phyloP scores from a whole-genome alignment of 1,284 basidiomycete genomes.

The Boletus smithii region DNA sequence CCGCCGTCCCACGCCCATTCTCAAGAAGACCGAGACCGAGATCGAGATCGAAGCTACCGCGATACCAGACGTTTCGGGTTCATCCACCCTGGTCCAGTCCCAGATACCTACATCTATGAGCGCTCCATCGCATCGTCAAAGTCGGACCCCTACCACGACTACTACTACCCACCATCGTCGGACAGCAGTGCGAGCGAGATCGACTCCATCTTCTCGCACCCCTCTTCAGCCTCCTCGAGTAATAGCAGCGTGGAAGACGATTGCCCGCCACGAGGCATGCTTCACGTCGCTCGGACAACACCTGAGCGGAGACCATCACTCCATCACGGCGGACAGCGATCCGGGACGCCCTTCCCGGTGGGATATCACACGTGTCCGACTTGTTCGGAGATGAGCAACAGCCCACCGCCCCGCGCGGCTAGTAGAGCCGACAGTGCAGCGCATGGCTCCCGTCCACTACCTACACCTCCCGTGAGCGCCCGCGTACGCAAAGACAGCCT shows the following conservation, averaged over 20 bases:
- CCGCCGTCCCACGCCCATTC: constrained; percentile 26
- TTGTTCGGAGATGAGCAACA: constrained; percentile 33
- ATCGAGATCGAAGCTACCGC: constrained; percentile 23
- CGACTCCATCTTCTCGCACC: constrained; percentile 39
- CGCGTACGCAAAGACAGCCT: constrained; percentile 38
- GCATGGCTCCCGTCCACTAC: constrained; percentile 32
- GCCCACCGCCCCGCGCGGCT: constrained; percentile 24
- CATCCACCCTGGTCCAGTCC: constrained; percentile 44
- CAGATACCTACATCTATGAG: constrained; percentile 56
- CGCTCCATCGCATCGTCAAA: constrained; percentile 49
- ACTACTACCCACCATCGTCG: constrained; percentile 43
- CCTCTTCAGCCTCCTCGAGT: constrained; percentile 46
- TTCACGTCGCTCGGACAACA: constrained; percentile 22
- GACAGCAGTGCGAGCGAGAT: constrained; percentile 40
- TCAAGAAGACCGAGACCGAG: constrained; percentile 25
- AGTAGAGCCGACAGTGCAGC: constrained; percentile 23
- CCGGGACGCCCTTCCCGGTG: constrained; percentile 23
- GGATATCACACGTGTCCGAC: constrained; percentile 33
- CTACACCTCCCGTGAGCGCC: constrained; percentile 30
- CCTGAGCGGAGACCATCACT: constrained; percentile 25
- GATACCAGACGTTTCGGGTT: constrained; percentile 31
- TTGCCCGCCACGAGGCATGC: constrained; percentile 25
- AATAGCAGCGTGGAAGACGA: constrained; percentile 48
- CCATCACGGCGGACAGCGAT: constrained; percentile 22
- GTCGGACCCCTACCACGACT: constrained; percentile 43